These are phyloP conservation scores for Capsicum pubescens DNA, from an alignment of 257 asterid species.

Conservation along the genomic window DNA sequence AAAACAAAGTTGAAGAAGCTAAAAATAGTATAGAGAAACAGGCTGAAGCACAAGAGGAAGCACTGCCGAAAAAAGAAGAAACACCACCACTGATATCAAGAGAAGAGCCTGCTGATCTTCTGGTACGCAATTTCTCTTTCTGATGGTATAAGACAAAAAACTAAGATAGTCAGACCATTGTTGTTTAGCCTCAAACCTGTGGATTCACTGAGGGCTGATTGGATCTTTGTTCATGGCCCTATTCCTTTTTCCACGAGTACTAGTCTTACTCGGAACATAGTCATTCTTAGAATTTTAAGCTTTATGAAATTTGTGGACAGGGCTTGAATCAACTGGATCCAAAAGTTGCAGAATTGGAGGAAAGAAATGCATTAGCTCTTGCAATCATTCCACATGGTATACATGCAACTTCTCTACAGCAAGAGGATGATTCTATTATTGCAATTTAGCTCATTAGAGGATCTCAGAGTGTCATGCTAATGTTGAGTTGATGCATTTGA, in stretches of 20 bases:
- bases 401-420: not conserved
- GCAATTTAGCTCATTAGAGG: not conserved
- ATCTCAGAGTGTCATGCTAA: not conserved
- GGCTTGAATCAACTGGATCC: constrained; percentile 61
- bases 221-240: not conserved
- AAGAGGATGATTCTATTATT: not conserved
- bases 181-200: not conserved
- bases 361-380: constrained; percentile 79
- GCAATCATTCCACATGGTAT: constrained; percentile 75
- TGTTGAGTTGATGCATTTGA: constrained; percentile 8
- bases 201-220: not conserved
- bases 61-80: constrained; percentile 32
- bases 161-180: not conserved
- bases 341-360: constrained; percentile 53
- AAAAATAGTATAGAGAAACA: constrained; percentile 41
- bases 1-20: constrained; percentile 40
- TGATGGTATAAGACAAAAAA: not conserved
- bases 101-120: constrained; percentile 65
- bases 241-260: not conserved
- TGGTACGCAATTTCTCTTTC: constrained; percentile 45
- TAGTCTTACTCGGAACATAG: not conserved
- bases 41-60: constrained; percentile 39
- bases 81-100: constrained; percentile 37
- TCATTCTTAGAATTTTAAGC: not conserved
- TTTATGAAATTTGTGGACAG: constrained; percentile 39